These are phyloP conservation scores for Crucihimalaya himalaica DNA, from an alignment of 345 rosid species.

Conservation along the genomic window DNA sequence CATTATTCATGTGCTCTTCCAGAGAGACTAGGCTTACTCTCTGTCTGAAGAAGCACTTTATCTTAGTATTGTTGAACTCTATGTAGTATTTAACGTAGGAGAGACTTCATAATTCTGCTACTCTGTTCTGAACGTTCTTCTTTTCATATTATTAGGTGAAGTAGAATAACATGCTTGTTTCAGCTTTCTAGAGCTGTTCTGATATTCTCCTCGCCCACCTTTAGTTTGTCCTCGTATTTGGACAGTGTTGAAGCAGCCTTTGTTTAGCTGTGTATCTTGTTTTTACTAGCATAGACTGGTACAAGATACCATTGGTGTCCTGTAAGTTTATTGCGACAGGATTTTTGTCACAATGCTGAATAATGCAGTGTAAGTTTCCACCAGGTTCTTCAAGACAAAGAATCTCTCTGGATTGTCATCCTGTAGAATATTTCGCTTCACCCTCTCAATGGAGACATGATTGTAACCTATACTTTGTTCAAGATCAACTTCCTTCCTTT, in stretches of 20 bases:
- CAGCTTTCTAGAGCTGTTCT: neutral
- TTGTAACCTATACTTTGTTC: conserved; percentile 6
- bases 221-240: neutral
- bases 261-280: conserved; percentile 17
- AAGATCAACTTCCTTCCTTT: conserved; percentile 2
- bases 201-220: neutral
- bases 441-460: neutral
- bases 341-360: neutral
- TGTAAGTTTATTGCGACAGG: conserved; percentile 1
- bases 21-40: conserved; percentile 40
- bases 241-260: conserved; percentile 8
- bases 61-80: conserved; percentile 23
- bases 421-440: neutral
- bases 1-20: conserved; percentile 41
- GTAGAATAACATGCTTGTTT: conserved; percentile 29
- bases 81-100: conserved; percentile 36
- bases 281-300: neutral
- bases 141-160: conserved; percentile 12
- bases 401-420: conserved; percentile 1
- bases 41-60: conserved; percentile 29
- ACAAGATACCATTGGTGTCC: neutral
- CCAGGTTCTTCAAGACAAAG: conserved; percentile 18
- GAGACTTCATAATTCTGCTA: conserved; percentile 26
- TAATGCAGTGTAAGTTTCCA: neutral
- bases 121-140: conserved; percentile 21